Percentiles rank a stretch among this genome's conserved stretches.
Conservation (phyloP, 257 asterid genomes). For the Scutellaria barbata region DNA sequence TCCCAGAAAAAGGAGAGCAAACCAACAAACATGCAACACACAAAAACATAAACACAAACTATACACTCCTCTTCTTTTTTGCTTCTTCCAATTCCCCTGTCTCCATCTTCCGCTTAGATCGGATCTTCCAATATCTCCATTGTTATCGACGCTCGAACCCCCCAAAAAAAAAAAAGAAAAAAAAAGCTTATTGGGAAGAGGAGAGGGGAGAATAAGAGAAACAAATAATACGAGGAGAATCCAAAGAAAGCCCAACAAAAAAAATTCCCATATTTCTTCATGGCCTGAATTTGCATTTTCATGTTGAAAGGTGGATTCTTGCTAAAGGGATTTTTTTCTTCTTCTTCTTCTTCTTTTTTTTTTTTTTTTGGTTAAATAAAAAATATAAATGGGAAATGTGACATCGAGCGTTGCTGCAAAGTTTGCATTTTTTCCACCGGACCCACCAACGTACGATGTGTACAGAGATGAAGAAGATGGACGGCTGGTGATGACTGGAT, state of each 20-base stretch:
- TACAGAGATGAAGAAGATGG: conserved; percentile 66
- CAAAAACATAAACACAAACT: conserved; percentile 36
- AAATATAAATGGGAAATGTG: conserved; percentile 82
- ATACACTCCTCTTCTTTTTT: conserved; percentile 33
- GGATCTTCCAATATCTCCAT: conserved; percentile 62
- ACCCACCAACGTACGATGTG: conserved; percentile 97
- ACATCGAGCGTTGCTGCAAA: conserved; percentile 95
- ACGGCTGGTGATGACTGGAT: conserved; percentile 71
- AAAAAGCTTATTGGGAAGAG: not conserved
- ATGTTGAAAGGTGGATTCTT: conserved; percentile 36
- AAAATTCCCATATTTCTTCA: conserved; percentile 27
- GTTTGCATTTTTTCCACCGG: conserved; percentile 97
- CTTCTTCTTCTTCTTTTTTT: not conserved
- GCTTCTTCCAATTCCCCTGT: conserved; percentile 50
- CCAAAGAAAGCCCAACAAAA: conserved; percentile 30
- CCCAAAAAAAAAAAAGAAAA: not conserved
- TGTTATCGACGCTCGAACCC: conserved; percentile 43
- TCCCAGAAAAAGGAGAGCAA: conserved; percentile 23
- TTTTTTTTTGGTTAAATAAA: not conserved
- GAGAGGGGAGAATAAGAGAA: conserved; percentile 4
- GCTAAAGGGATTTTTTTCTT: conserved; percentile 22
- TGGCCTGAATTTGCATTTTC: conserved; percentile 40
- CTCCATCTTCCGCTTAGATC: conserved; percentile 74
- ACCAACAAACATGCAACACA: conserved; percentile 42
- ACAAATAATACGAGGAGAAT: not conserved